Evolutionary conservation across 2,329 filamentous ascomycete genomes (phyloP).

Genomic region (Paraphoma sp.): DNA sequence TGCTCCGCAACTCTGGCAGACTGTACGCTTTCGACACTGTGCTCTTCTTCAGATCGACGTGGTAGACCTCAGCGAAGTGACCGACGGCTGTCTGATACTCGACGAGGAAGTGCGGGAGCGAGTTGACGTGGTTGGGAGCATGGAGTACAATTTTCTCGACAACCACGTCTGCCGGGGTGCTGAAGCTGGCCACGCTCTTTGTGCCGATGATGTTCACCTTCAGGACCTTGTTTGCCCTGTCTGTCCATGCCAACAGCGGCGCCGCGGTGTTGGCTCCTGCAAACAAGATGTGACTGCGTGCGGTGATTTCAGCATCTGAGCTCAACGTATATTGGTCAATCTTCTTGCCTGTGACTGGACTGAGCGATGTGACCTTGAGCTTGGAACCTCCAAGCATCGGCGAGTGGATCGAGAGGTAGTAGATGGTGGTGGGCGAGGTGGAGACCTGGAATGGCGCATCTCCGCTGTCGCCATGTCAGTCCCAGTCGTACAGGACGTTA

Average conservation of each 20-base stretch:
- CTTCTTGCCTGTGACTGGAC: conserved; percentile 75
- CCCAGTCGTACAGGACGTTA: background rate
- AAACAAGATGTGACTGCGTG: conserved; percentile 70
- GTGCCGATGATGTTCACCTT: conserved; percentile 73
- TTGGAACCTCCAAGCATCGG: conserved; percentile 71
- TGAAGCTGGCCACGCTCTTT: conserved; percentile 53
- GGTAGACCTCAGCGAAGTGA: conserved; percentile 86
- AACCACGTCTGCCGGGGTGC: conserved; percentile 47
- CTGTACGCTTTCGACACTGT: conserved; percentile 79
- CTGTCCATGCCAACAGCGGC: conserved; percentile 78
- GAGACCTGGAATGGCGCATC: conserved; percentile 78
- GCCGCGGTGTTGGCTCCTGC: conserved; percentile 78
- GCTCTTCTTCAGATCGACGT: conserved; percentile 74
- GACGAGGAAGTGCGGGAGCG: conserved; percentile 82
- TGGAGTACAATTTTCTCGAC: conserved; percentile 69
- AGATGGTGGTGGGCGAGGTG: conserved; percentile 72
- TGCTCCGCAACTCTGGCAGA: conserved; percentile 72
- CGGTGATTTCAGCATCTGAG: conserved; percentile 75
- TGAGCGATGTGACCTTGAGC: conserved; percentile 76
- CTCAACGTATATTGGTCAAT: conserved; percentile 74
- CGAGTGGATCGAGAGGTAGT: conserved; percentile 76
- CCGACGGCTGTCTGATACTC: conserved; percentile 74
- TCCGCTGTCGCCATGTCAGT: conserved; percentile 55
- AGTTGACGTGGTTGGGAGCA: conserved; percentile 74
- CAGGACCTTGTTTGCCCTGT: conserved; percentile 66